phyloP scores from a whole-genome alignment of 768 basidiomycete species.

The Clavulina sp. region DNA sequence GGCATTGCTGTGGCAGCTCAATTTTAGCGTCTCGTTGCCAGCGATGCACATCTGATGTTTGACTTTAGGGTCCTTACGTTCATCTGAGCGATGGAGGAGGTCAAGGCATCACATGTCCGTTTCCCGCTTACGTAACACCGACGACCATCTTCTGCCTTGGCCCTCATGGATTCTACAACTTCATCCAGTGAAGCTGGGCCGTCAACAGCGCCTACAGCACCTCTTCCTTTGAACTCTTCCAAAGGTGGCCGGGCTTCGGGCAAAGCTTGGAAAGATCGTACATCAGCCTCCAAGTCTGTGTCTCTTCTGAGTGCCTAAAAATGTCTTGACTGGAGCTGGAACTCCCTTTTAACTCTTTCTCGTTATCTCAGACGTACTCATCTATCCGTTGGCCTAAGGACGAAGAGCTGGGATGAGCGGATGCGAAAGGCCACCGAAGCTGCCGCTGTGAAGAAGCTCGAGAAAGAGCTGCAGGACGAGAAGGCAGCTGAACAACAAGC shows the following conservation, averaged over 20 bases:
- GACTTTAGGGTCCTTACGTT: too few relatives aligned
- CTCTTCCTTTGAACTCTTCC: background rate
- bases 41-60: too few relatives aligned
- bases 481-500: constrained; percentile 48
- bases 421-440: constrained; percentile 51
- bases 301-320: background rate
- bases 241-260: constrained; percentile 8
- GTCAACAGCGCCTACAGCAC: too few relatives aligned
- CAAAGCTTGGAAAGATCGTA: constrained; percentile 9
- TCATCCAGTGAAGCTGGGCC: too few relatives aligned
- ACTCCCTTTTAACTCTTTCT: background rate
- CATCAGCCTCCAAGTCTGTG: constrained; percentile 6
- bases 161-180: too few relatives aligned
- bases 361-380: constrained; percentile 40
- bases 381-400: constrained; percentile 44
- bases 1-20: too few relatives aligned
- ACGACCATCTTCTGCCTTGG: too few relatives aligned
- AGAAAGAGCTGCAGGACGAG: constrained; percentile 58
- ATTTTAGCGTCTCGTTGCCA: too few relatives aligned
- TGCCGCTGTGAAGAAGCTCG: constrained; percentile 53
- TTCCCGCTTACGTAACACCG: too few relatives aligned
- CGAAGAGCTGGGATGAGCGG: constrained; percentile 47
- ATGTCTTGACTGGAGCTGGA: background rate
- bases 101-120: too few relatives aligned
- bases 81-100: too few relatives aligned